phyloP scores from a whole-genome alignment of 1,284 basidiomycete genomes.

The Pseudomicrostroma phylloplanum region DNA sequence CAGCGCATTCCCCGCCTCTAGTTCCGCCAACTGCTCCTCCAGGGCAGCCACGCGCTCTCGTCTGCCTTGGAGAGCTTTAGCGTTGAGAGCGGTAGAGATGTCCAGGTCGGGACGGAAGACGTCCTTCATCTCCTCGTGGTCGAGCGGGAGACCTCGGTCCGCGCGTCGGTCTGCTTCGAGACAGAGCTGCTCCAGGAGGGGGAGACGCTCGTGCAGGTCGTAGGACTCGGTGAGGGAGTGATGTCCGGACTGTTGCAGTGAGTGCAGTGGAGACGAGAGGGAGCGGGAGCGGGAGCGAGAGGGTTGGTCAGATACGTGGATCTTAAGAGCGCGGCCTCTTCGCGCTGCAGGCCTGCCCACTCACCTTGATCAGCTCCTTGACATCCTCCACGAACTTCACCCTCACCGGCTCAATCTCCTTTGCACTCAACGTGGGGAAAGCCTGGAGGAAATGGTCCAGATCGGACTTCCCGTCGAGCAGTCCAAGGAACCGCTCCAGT shows the following conservation, averaged over 20 bases:
- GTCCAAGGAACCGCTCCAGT: no score
- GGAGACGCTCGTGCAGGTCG: not conserved
- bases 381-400: no score
- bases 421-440: no score
- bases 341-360: no score
- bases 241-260: slow-evolving; percentile 3
- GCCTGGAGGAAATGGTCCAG: no score
- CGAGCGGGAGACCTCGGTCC: not conserved
- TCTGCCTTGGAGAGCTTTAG: not conserved
- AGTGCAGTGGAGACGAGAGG: slow-evolving; percentile 6
- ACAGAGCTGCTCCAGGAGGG: slow-evolving; percentile 2
- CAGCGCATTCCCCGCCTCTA: not conserved
- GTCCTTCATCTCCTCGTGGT: not conserved
- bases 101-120: not conserved
- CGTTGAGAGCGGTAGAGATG: not conserved
- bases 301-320: no score
- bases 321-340: no score
- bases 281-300: no score
- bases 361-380: no score
- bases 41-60: not conserved
- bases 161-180: slow-evolving; percentile 6
- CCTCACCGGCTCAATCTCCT: no score
- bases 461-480: no score
- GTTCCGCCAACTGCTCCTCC: not conserved
- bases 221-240: slow-evolving; percentile 15